Percentiles rank a stretch among this genome's conserved stretches.
These are phyloP conservation scores for Clonostachys rhizophaga DNA, from an alignment of 2,329 filamentous ascomycete genomes.

Conservation along the genomic window DNA sequence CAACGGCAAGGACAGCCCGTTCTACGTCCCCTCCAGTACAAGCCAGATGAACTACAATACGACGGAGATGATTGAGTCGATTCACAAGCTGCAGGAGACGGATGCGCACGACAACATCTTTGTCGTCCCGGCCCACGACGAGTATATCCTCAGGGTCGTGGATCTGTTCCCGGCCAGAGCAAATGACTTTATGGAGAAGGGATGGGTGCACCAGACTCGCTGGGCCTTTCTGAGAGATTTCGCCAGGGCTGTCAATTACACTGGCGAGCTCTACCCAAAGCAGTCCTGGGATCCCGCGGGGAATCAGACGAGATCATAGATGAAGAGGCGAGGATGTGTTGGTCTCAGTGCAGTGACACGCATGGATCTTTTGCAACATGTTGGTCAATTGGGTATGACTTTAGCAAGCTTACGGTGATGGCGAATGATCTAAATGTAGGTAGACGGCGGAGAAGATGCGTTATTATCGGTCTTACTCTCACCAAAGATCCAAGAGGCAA, in stretches of 20 bases:
- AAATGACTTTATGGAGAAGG: constrained; percentile 13
- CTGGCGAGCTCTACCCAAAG: no score
- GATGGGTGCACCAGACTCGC: constrained; percentile 10
- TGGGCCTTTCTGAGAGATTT: constrained; percentile 14
- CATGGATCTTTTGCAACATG: no score
- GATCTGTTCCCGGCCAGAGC: constrained; percentile 12
- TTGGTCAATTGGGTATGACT: no score
- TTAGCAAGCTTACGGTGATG: no score
- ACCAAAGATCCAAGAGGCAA: no score
- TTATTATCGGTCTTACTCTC: no score
- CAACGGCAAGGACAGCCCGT: neutral
- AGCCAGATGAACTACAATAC: neutral
- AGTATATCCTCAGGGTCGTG: constrained; percentile 6
- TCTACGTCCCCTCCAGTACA: neutral
- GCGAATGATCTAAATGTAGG: no score
- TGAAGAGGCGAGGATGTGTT: no score
- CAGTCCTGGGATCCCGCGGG: no score
- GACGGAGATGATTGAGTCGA: neutral
- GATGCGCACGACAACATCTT: constrained; percentile 15
- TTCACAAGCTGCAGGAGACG: constrained; percentile 7
- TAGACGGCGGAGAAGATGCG: no score
- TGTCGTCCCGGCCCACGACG: constrained; percentile 15
- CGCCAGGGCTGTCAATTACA: neutral
- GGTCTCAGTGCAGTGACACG: no score
- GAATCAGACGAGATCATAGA: no score